Conservation (phyloP, 2,329 filamentous ascomycete genomes). For the Clonostachys rosea region DNA sequence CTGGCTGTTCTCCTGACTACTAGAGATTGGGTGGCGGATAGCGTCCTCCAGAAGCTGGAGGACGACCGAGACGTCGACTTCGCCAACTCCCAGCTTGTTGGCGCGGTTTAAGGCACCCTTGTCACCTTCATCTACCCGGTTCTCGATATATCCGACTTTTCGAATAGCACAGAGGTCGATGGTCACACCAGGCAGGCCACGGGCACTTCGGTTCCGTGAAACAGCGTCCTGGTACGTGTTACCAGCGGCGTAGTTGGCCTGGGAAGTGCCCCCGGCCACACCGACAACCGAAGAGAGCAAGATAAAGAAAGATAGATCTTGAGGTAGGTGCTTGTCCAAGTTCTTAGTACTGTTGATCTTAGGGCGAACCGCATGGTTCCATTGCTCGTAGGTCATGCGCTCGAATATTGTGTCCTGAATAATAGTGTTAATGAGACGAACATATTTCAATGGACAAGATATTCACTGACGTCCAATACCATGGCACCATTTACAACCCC, state of each 20-base stretch:
- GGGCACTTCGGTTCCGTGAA: slow-evolving; percentile 9
- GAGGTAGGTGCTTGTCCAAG: too few species aligned
- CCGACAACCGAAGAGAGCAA: slow-evolving; percentile 16
- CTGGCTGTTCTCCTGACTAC: too few species aligned
- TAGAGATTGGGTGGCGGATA: too few species aligned
- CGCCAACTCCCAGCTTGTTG: too few species aligned
- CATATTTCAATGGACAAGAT: slow-evolving; percentile 15
- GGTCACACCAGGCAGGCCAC: background rate
- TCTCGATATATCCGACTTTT: background rate
- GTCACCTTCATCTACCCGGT: too few species aligned
- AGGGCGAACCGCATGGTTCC: too few species aligned
- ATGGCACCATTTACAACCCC: slow-evolving; percentile 38
- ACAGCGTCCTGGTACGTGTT: slow-evolving; percentile 26
- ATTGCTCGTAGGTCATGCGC: too few species aligned
- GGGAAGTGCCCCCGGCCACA: slow-evolving; percentile 15
- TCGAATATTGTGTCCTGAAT: too few species aligned
- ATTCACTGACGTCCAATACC: slow-evolving; percentile 3
- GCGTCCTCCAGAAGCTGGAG: too few species aligned
- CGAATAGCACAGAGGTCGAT: background rate
- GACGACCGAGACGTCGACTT: too few species aligned
- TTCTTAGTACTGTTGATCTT: too few species aligned
- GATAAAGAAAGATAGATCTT: slow-evolving; percentile 2
- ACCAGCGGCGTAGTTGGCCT: slow-evolving; percentile 24
- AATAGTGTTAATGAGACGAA: background rate
- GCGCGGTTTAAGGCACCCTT: too few species aligned